Evolutionary conservation across 139 green algal species (phyloP), one percentile per base, ranked within the genome.

Genomic region (Picochlorum sp.): DNA sequence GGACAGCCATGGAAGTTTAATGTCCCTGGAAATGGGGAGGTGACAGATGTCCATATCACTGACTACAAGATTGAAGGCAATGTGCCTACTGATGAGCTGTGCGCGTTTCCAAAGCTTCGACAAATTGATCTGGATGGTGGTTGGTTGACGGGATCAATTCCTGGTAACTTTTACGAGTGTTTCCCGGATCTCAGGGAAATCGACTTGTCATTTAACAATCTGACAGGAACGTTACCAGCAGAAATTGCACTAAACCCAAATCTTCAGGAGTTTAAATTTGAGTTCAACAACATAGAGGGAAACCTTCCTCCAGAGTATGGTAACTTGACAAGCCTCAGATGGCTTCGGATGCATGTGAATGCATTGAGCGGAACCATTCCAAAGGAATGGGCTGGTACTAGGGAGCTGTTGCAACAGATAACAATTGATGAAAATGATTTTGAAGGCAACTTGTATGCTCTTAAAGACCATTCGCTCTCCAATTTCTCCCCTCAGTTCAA

Each of bases 1-100:
- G n/a, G n/a, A 6, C 7, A n/a, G 10, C 14, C 56, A 16, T 45
- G 18, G 16, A 6, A 46, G 46, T 28, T 24, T 4, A 34, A 49
- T 41, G 38, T 76, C 1, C 64, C 56, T 2, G 70, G 70, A 15
- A 26, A 37, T 56, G 70, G 70, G 21, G 7, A 15, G 14, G 61
- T 77, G 16, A 71, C 65, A 41, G 60, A 77, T 54, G 58, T 77
- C 21, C 70, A 77, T 63, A 72, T 77, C 4, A 77, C 70, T 5
- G 69, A 76, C 56, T 58, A 72, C n/a, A 24, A 16, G 2, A 23
- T 76, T 46, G 62, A 71, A 58, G 69, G 69, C 1, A 6, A 18
- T 24, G 56, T 76, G 23, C 69, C 69, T n/a, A 23, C 65, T 21
- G 6, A 46, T 3, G 69, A 76, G 64, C 69, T 76, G 9, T 76